These are phyloP conservation scores for Trichoderma cornu-damae DNA, from an alignment of 2,329 filamentous ascomycete species.

Conservation along the genomic window DNA sequence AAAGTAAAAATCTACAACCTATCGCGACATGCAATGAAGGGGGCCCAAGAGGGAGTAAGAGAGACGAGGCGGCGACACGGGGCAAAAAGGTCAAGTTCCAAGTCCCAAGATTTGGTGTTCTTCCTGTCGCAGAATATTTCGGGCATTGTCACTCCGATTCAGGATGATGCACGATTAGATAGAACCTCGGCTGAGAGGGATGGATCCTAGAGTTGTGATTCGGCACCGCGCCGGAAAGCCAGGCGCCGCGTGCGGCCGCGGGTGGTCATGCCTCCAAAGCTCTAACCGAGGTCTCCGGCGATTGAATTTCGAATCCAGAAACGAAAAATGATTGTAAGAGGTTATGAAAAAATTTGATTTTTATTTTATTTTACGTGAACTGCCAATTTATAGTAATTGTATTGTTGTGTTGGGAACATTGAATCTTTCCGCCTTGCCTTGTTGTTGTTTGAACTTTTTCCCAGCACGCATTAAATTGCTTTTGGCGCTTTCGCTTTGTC, in stretches of 20 bases:
- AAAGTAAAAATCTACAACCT: neutral
- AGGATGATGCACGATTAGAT: slow-evolving; percentile 9
- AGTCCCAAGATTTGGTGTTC: neutral
- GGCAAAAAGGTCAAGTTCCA: too few relatives aligned
- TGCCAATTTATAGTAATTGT: too few relatives aligned
- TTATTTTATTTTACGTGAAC: too few relatives aligned
- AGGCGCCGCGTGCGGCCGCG: neutral
- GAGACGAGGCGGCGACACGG: too few relatives aligned
- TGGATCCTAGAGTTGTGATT: neutral
- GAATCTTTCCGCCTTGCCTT: too few relatives aligned
- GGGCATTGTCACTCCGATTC: slow-evolving; percentile 11
- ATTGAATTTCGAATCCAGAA: neutral
- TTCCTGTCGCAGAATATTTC: neutral
- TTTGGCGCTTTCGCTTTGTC: too few relatives aligned
- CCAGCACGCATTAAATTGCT: too few relatives aligned
- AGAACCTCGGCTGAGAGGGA: slow-evolving; percentile 17
- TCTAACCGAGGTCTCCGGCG: slow-evolving; percentile 10
- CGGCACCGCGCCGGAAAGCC: neutral
- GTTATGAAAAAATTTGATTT: too few relatives aligned
- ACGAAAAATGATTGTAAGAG: neutral
- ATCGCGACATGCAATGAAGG: neutral
- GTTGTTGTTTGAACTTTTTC: too few relatives aligned
- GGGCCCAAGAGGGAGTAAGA: too few relatives aligned
- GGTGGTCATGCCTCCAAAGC: neutral
- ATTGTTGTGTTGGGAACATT: too few relatives aligned